These are phyloP conservation scores for Trypanosoma theileri DNA, from an alignment of 208 protist species.

Conservation along the genomic window DNA sequence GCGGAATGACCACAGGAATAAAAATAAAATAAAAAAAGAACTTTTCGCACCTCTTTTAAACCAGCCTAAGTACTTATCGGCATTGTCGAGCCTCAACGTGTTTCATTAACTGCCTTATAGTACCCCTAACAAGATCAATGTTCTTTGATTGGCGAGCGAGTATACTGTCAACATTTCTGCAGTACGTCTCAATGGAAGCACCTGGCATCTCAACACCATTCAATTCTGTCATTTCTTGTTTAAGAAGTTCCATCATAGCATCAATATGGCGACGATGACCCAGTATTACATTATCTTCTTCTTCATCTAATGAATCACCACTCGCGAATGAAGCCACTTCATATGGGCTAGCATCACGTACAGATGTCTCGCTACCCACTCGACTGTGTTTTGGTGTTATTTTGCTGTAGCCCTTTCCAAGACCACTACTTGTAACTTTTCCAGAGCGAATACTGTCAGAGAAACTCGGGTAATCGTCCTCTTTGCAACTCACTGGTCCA, in stretches of 20 bases:
- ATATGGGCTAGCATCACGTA: slow-evolving; percentile 35
- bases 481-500: slow-evolving; percentile 17
- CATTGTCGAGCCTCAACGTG: slow-evolving; percentile 39
- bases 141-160: slow-evolving; percentile 68
- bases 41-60: background rate
- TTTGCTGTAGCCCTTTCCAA: slow-evolving; percentile 18
- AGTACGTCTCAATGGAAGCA: slow-evolving; percentile 87
- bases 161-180: slow-evolving; percentile 82
- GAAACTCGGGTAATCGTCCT: slow-evolving; percentile 38
- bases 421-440: slow-evolving; percentile 19
- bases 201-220: slow-evolving; percentile 89
- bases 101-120: slow-evolving; percentile 70
- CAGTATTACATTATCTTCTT: slow-evolving; percentile 91
- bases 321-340: slow-evolving; percentile 52
- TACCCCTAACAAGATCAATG: slow-evolving; percentile 76
- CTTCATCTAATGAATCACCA: slow-evolving; percentile 81
- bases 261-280: slow-evolving; percentile 93
- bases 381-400: slow-evolving; percentile 39
- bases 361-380: slow-evolving; percentile 36
- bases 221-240: slow-evolving; percentile 92
- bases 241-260: slow-evolving; percentile 91
- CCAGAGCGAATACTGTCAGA: slow-evolving; percentile 36
- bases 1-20: background rate
- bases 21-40: slow-evolving; percentile 12
- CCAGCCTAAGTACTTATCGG: slow-evolving; percentile 11